A percentile compares a stretch with the other conserved stretches of the same genome.
These are phyloP conservation scores for Stachybotrys echinatus DNA, from an alignment of 2,329 filamentous ascomycete genomes.

Conservation along the genomic window DNA sequence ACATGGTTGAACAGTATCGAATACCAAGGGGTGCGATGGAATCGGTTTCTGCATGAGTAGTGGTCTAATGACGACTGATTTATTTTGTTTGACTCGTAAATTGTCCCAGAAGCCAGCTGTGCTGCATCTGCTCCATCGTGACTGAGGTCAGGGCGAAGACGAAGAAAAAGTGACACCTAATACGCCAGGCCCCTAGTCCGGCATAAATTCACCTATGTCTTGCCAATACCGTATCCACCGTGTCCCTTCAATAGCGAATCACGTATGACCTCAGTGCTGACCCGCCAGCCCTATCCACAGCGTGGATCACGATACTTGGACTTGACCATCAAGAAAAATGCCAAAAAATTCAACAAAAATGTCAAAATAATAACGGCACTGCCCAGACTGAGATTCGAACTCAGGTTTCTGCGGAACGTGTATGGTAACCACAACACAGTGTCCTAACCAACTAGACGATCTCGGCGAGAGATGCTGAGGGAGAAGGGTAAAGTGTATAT, in stretches of 20 bases:
- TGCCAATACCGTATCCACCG: no score
- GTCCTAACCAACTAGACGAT: conserved; percentile 8
- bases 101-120: no score
- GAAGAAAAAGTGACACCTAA: neutral
- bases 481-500: no score
- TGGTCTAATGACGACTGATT: neutral
- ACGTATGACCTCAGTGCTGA: neutral
- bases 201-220: no score
- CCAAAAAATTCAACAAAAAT: neutral
- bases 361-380: neutral
- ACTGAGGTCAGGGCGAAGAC: neutral
- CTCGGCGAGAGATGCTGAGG: neutral
- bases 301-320: neutral
- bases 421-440: conserved; percentile 5
- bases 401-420: conserved; percentile 4
- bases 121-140: no score
- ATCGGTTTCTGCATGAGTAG: neutral
- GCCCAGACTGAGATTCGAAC: conserved; percentile 7
- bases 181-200: no score
- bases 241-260: no score
- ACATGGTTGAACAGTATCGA: neutral
- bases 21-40: neutral
- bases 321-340: no score
- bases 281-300: neutral
- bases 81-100: neutral